phyloP scores from a whole-genome alignment of 306 rosid species.

The Citrullus mucosospermus region DNA sequence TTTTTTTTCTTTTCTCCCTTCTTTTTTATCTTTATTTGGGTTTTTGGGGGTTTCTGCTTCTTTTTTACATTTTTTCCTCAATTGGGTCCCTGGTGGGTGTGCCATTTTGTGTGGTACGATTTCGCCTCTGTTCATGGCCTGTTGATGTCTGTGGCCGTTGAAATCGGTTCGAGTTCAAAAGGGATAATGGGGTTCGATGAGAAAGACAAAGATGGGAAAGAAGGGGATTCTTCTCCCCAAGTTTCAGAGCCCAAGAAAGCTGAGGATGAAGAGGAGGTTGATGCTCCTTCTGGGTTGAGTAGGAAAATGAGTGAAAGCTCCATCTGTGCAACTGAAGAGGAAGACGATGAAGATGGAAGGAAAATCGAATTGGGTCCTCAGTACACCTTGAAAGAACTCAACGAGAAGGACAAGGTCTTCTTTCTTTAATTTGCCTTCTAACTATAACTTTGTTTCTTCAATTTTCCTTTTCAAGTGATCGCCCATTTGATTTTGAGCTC shows the following conservation, averaged over 20 bases:
- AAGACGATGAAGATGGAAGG: conserved; percentile 56
- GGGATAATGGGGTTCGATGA: conserved; percentile 67
- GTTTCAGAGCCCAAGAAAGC: conserved; percentile 16
- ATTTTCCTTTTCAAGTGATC: background rate
- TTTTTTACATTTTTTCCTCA: background rate
- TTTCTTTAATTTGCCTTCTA: background rate
- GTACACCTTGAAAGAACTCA: conserved; percentile 73
- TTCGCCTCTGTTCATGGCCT: conserved; percentile 13
- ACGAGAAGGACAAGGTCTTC: conserved; percentile 73
- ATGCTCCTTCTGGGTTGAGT: conserved; percentile 8
- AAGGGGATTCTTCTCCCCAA: conserved; percentile 5
- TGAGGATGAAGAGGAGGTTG: conserved; percentile 21
- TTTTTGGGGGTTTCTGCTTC: conserved; percentile 10
- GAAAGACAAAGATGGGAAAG: conserved; percentile 21
- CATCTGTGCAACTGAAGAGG: conserved; percentile 61
- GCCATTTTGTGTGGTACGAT: background rate
- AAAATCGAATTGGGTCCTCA: conserved; percentile 85
- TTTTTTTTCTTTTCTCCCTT: background rate
- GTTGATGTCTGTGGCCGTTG: conserved; percentile 48
- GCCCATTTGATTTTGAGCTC: background rate
- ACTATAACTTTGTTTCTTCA: background rate
- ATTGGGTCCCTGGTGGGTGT: background rate
- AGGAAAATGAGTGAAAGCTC: conserved; percentile 52
- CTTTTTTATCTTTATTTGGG: conserved; percentile 11
- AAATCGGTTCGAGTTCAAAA: conserved; percentile 28